A percentile compares a stretch with the other conserved stretches of the same genome.
These are phyloP conservation scores for Puccinia coronata DNA, from an alignment of 1,284 basidiomycete genomes.

Conservation along the genomic window DNA sequence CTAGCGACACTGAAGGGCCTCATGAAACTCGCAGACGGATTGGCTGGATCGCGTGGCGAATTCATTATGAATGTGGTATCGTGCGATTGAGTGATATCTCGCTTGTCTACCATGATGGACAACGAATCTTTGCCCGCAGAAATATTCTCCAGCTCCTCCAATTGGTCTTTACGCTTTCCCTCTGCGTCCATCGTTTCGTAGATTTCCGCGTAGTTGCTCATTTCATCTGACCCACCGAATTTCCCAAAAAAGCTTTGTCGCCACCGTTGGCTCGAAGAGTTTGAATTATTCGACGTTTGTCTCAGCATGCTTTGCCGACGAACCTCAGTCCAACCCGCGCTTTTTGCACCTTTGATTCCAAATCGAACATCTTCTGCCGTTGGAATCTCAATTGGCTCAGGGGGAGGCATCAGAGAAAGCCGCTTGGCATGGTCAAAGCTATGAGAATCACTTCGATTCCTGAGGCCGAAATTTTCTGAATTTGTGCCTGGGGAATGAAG, in stretches of 20 bases:
- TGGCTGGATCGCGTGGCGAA: not conserved
- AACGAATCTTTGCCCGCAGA: constrained; percentile 1
- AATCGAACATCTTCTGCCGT: constrained; percentile 49
- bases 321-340: constrained; percentile 44
- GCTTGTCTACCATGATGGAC: constrained; percentile 1
- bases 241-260: constrained; percentile 47
- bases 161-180: not conserved
- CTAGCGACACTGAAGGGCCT: constrained; percentile 44
- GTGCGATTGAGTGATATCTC: not conserved
- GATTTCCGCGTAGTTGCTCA: not conserved
- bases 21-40: constrained; percentile 43
- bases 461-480: not conserved
- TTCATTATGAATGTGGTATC: constrained; percentile 14
- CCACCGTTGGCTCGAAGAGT: constrained; percentile 32
- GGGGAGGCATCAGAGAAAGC: constrained; percentile 37
- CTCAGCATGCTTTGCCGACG: constrained; percentile 28
- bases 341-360: constrained; percentile 50
- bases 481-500: not conserved
- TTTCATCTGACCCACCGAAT: constrained; percentile 5
- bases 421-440: constrained; percentile 19
- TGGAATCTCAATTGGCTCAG: constrained; percentile 47
- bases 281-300: not conserved
- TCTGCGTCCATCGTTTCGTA: not conserved
- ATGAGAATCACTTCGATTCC: not conserved
- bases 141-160: constrained; percentile 9